Evolutionary conservation across 495 filamentous ascomycete genomes (phyloP), one percentile per base, ranked within the genome.

Genomic region (Penicillium argentinense): DNA sequence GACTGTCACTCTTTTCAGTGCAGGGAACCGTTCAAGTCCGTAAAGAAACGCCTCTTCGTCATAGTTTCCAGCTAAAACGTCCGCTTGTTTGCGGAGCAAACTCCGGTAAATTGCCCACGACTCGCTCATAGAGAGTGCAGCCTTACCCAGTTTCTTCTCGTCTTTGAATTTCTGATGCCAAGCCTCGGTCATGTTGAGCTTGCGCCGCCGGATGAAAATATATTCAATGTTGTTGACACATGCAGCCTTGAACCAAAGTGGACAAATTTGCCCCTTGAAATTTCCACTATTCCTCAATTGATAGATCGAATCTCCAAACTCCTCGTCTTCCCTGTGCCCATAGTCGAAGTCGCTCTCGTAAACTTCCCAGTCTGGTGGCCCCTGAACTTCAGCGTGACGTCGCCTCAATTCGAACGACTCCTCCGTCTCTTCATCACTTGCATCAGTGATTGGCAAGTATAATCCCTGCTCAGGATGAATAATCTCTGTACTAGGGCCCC

Each of bases 11-110:
- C 39, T 51, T 28, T 9, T 51, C 38, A 62, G 39, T 21, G 46
- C 11, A n/a, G 59, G 39, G 24, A 62, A 62, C 19, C 36, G 55
- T 23, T 49, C 23, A 24, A 62, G 23, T 11, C 42, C 56, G 33
- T 51, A 37, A 49, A 44, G 8, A 21, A 56, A 51, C 9, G 53
- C 48, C 12, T 38, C 25, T 28, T 47, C 34, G 30, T 56, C 53
- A 14, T 14, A 41, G 16, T 29, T 21, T 18, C 24, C 17, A 30
- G 24, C 39, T 39, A 43, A 17, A 42, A 43, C 32, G 26, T 49
- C 39, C 29, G 34, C 36, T 30, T 49, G 39, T 14, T 49, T 23
- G 21, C 47, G 28, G 18, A 49, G 21, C 18, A 49, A 49, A 9
- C 12, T 36, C 1, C 27, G 47, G 16, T 49, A 49, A 30, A 34